phyloP scores from a whole-genome alignment of 345 rosid genomes.

The Ceriops tagal region DNA sequence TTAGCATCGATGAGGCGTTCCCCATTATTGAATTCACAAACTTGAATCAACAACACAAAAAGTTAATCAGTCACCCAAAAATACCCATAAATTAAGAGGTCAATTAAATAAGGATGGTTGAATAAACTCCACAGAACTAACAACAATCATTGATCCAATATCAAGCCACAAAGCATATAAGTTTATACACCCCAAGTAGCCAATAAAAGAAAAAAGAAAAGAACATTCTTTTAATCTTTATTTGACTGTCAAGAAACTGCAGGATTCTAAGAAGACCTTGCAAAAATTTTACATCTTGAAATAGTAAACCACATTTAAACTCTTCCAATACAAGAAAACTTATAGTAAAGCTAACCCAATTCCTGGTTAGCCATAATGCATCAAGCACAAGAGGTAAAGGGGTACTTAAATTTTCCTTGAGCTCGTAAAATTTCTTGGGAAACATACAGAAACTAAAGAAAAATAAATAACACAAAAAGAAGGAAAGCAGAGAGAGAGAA shows the following conservation, averaged over 20 bases:
- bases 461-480: no score
- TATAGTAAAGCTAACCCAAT: no score
- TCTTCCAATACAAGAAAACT: no score
- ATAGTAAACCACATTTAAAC: not conserved
- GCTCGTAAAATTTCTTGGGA: not conserved
- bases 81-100: not conserved
- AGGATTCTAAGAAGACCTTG: no score
- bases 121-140: no score
- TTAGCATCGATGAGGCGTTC: conserved; percentile 60
- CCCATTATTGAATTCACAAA: conserved; percentile 44
- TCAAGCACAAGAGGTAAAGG: not conserved
- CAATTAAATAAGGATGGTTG: no score
- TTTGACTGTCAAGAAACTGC: not conserved
- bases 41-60: conserved; percentile 4
- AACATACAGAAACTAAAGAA: not conserved
- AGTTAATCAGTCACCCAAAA: not conserved
- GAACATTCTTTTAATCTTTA: not conserved
- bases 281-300: not conserved
- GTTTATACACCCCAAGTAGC: not conserved
- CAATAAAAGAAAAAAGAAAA: not conserved
- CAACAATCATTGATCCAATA: not conserved
- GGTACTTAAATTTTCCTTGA: not conserved
- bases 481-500: no score
- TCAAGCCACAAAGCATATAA: not conserved
- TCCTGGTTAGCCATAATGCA: not conserved